Evolutionary conservation across 2,329 filamentous ascomycete genomes (phyloP).

Genomic region (Blastomyces gilchristii): DNA sequence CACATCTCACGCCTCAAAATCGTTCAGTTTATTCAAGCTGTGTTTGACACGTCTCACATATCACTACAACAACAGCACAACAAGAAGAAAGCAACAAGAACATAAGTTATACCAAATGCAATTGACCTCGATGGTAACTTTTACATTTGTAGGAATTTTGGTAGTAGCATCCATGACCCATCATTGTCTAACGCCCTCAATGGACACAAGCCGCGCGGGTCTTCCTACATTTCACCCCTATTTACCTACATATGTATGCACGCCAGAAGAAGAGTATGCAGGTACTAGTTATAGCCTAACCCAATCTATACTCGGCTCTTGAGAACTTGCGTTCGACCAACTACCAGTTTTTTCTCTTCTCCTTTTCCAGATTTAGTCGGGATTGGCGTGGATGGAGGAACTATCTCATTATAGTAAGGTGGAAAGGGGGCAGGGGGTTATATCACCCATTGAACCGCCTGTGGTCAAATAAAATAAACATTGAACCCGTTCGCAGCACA

Average conservation of each 20-base stretch:
- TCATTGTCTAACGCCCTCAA: background rate
- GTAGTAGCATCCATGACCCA: background rate
- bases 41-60: too few species aligned
- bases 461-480: too few species aligned
- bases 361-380: background rate
- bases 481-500: background rate
- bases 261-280: background rate
- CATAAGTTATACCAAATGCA: background rate
- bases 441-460: background rate
- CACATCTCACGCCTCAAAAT: too few species aligned
- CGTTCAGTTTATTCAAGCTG: too few species aligned
- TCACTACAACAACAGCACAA: too few species aligned
- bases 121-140: too few species aligned
- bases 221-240: background rate
- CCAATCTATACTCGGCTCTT: background rate
- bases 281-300: background rate
- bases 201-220: background rate
- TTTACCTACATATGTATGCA: background rate
- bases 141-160: too few species aligned
- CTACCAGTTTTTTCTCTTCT: background rate
- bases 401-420: background rate
- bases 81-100: background rate
- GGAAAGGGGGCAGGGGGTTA: background rate
- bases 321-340: background rate
- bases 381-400: background rate